Conservation (phyloP, 495 filamentous ascomycete genomes). For the Patellaria atrata region DNA sequence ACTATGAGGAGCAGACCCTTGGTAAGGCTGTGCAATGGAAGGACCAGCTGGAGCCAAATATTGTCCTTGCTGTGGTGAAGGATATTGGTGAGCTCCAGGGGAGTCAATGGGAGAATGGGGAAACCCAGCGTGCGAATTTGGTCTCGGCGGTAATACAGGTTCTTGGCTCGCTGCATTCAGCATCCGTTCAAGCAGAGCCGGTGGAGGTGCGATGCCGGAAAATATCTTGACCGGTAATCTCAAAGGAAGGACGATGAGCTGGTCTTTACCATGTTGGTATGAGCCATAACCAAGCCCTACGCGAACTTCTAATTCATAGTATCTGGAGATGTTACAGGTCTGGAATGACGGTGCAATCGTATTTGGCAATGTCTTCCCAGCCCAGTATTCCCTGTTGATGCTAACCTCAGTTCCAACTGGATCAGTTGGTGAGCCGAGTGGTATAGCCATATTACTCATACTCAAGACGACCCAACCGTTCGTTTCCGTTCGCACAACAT, state of each 20-base stretch:
- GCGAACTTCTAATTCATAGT: conserved; percentile 69
- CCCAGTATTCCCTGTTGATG: conserved; percentile 57
- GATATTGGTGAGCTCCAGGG: not conserved
- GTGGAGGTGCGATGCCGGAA: conserved; percentile 80
- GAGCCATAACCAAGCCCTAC: conserved; percentile 54
- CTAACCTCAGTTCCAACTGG: conserved; percentile 47
- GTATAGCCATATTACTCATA: conserved; percentile 49
- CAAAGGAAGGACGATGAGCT: conserved; percentile 59
- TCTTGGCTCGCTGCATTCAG: conserved; percentile 10
- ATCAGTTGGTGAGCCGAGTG: conserved; percentile 43
- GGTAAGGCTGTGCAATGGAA: conserved; percentile 7
- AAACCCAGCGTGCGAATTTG: conserved; percentile 11
- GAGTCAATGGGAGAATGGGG: conserved; percentile 13
- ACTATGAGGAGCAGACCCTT: conserved; percentile 14
- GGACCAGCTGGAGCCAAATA: conserved; percentile 12
- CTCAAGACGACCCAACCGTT: conserved; percentile 56
- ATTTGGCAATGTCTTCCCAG: conserved; percentile 52
- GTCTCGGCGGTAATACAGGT: not conserved
- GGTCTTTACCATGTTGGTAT: conserved; percentile 26
- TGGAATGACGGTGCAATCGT: conserved; percentile 73
- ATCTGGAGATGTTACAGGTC: conserved; percentile 74
- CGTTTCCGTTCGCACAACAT: conserved; percentile 47
- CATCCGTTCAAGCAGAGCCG: conserved; percentile 57
- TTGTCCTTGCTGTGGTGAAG: conserved; percentile 1
- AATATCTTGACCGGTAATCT: conserved; percentile 66